Evolutionary conservation across 331 rosid genomes (phyloP), one percentile per base, ranked within the genome.

Genomic region (Malus hybrid): DNA sequence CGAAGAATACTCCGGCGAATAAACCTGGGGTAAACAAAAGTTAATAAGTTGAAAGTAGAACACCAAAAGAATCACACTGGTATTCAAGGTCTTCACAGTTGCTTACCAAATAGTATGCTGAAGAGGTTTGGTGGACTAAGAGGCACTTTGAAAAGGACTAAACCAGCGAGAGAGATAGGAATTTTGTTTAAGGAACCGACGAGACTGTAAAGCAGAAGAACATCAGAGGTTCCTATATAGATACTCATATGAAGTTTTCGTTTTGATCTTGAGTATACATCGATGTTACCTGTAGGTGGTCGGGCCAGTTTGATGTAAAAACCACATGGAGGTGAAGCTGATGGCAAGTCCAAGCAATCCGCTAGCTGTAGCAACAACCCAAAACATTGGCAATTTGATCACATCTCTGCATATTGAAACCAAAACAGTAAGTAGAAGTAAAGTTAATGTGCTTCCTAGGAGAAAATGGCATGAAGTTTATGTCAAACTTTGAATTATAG

Each of bases 121-220:
- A 88, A 89, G 70, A 86, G 77, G 80, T 86, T 93, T 36, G 91
- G 78, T 46, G 82, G 46, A 80, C 97, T 89, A 39, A 88, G 62
- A 44, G 93, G 96, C 74, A 88, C 97, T 68, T 81, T 88, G 90
- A 93, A 93, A 74, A 87, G 73, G 71, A 91, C 76, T 61, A 91
- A 77, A 77, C 98, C 98, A 32, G 89, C 97, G 66, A 89, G 36
- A 44, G 98, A 93, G 69, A 93, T 77, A 5, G 96, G 98, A 88
- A 91, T 91, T 88, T 93, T 91, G 96, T 93, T 93, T 52, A 93
- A 83, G 80, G 98, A 93, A 78, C 98, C 98, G 67, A 88, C 98
- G 56, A 93, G 83, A 84, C 98, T 93, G 86, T 70, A 34, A 68
- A 80, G 31, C 60, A 79, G 67, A 31, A 79, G 67, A 61, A 11